Evolutionary conservation across 139 green algal genomes (phyloP).

Genomic region (Ettlia oleoabundans): DNA sequence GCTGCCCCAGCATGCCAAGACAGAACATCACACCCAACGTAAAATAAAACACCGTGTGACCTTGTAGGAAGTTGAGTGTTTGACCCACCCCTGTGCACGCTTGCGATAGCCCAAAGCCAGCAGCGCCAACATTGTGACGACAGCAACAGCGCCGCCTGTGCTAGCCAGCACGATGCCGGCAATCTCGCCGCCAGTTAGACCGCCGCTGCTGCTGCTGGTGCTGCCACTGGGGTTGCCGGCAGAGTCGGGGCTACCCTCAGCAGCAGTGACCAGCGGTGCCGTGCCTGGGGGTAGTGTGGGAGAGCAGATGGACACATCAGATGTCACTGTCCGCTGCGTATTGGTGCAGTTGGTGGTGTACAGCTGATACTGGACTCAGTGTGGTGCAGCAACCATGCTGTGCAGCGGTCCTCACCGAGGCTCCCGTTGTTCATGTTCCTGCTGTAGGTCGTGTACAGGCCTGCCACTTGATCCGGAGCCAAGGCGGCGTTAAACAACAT

Average conservation of each 20-base stretch:
- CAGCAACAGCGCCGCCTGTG: conserved; percentile 4
- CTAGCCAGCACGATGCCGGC: conserved; percentile 33
- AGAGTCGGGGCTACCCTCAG: background rate
- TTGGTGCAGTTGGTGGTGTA: no score
- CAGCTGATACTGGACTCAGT: no score
- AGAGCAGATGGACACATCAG: no score
- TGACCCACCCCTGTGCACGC: background rate
- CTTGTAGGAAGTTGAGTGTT: no score
- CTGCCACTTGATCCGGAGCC: conserved; percentile 16
- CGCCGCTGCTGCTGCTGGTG: background rate
- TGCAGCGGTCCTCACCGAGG: background rate
- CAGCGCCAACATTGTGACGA: background rate
- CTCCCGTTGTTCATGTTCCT: background rate
- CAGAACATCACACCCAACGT: no score
- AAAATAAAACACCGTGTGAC: no score
- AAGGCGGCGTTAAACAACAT: conserved; percentile 45
- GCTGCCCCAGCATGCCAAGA: no score
- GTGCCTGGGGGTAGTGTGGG: no score
- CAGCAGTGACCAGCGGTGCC: conserved; percentile 1
- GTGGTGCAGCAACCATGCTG: background rate
- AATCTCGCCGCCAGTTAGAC: conserved; percentile 28
- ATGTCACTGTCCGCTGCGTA: no score
- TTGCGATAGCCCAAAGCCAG: background rate
- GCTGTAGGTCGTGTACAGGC: conserved; percentile 32
- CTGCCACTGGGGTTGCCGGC: background rate